Conservation (phyloP, 2,329 filamentous ascomycete species). For the Fusarium verticillioides region DNA sequence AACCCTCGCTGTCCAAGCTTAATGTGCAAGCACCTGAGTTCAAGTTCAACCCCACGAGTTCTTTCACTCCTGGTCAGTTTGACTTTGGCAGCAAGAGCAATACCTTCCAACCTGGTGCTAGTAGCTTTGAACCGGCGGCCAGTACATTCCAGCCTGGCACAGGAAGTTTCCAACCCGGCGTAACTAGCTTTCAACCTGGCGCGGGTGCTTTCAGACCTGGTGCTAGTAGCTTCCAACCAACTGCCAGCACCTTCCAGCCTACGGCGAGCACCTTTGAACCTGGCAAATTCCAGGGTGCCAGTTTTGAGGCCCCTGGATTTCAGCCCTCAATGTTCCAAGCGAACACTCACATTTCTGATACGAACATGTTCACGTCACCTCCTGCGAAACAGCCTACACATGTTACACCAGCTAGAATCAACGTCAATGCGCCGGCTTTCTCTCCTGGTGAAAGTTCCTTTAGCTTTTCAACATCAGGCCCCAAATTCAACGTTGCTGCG, state of each 20-base stretch:
- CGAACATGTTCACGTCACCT: constrained; percentile 37
- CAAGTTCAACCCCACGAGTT: constrained; percentile 72
- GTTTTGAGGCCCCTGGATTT: constrained; percentile 31
- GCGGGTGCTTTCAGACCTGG: constrained; percentile 11
- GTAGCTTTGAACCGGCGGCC: constrained; percentile 18
- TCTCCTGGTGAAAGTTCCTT: constrained; percentile 74
- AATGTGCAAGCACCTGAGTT: constrained; percentile 93
- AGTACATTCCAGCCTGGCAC: constrained; percentile 38
- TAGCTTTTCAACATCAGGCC: constrained; percentile 73
- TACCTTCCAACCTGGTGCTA: constrained; percentile 58
- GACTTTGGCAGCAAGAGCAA: constrained; percentile 47
- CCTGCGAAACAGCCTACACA: constrained; percentile 24
- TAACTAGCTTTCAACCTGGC: constrained; percentile 8
- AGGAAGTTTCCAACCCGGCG: constrained; percentile 17
- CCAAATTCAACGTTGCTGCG: constrained; percentile 80
- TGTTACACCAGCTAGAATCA: constrained; percentile 64
- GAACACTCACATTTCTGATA: constrained; percentile 26
- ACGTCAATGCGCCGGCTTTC: constrained; percentile 76
- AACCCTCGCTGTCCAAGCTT: constrained; percentile 78
- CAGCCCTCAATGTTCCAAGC: constrained; percentile 62
- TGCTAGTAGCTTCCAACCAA: constrained; percentile 56
- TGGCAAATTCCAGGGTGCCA: constrained; percentile 13
- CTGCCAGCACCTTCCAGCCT: constrained; percentile 42
- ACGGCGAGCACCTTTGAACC: constrained; percentile 23
- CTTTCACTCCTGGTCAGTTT: constrained; percentile 41